A percentile compares a stretch with the other conserved stretches of the same genome.
phyloP scores from a whole-genome alignment of 371 early-diverging fungal genomes.

The Entomophthora muscae region DNA sequence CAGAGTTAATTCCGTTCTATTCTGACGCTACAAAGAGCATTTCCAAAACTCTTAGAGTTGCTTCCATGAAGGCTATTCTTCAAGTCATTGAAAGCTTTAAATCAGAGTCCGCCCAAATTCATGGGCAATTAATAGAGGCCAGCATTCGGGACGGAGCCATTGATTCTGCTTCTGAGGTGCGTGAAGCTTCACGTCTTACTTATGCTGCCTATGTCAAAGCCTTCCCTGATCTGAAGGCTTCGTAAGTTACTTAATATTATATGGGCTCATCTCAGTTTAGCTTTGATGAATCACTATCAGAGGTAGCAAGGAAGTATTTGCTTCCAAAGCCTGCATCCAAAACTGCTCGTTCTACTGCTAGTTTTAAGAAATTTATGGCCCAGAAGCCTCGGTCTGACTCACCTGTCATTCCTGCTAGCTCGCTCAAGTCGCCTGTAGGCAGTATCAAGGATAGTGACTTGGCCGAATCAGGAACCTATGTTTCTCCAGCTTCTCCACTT shows the following conservation, averaged over 20 bases:
- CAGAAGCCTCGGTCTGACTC: neutral
- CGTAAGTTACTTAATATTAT: neutral
- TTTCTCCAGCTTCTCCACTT: neutral
- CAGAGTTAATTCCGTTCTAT: conserved; percentile 19
- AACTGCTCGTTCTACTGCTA: neutral
- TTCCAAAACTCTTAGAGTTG: conserved; percentile 22
- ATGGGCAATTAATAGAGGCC: conserved; percentile 20
- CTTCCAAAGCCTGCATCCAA: neutral
- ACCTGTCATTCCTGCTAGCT: neutral
- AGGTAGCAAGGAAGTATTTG: neutral
- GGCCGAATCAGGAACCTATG: neutral
- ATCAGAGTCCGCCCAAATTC: conserved; percentile 18
- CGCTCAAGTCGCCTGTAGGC: neutral
- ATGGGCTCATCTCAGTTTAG: neutral
- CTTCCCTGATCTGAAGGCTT: neutral
- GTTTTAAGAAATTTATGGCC: neutral
- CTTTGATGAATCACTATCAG: neutral
- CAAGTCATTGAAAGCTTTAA: conserved; percentile 19
- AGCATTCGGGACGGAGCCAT: conserved; percentile 21
- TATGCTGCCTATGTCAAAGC: neutral
- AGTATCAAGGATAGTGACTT: neutral
- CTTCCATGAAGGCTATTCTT: conserved; percentile 22
- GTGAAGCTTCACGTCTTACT: conserved; percentile 14
- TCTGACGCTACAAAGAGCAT: conserved; percentile 17
- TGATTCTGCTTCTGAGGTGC: conserved; percentile 29